Conservation (phyloP, 495 filamentous ascomycete genomes). For the Aspergillus conjunctus region DNA sequence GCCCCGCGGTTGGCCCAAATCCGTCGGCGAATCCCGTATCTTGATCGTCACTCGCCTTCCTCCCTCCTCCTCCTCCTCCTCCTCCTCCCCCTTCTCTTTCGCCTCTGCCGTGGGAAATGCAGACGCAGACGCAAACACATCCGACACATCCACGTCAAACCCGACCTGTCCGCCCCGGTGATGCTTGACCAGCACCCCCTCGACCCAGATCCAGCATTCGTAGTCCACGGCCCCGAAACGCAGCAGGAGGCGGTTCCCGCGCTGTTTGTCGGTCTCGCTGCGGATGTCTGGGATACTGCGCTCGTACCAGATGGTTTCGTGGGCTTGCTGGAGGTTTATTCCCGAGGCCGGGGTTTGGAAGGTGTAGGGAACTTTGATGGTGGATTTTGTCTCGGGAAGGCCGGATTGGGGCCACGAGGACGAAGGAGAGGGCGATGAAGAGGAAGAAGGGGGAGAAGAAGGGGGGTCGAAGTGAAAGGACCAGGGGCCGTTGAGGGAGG, state of each 20-base stretch:
- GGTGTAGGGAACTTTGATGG: constrained; percentile 59
- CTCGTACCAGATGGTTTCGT: constrained; percentile 65
- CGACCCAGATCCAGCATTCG: constrained; percentile 39
- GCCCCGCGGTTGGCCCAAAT: constrained; percentile 42
- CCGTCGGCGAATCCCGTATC: constrained; percentile 36
- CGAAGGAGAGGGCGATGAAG: constrained; percentile 46
- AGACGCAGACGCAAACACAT: constrained; percentile 27
- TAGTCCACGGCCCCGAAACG: constrained; percentile 45
- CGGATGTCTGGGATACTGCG: constrained; percentile 51
- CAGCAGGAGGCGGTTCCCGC: constrained; percentile 28
- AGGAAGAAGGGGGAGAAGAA: no score
- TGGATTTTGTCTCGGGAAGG: constrained; percentile 24
- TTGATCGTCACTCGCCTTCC: constrained; percentile 30
- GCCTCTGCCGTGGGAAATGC: no score
- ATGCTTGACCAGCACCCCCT: constrained; percentile 28
- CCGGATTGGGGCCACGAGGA: constrained; percentile 4
- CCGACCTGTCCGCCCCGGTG: constrained; percentile 44
- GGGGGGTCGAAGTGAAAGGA: constrained; percentile 59
- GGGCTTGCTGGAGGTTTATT: constrained; percentile 53
- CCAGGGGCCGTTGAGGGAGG: constrained; percentile 57
- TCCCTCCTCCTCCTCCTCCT: background rate
- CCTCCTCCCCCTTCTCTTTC: no score
- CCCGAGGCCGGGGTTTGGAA: constrained; percentile 61
- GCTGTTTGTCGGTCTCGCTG: constrained; percentile 21
- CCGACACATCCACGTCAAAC: constrained; percentile 40